Evolutionary conservation across 352 stramenopile species (phyloP).

Genomic region (Plasmopara muralis): DNA sequence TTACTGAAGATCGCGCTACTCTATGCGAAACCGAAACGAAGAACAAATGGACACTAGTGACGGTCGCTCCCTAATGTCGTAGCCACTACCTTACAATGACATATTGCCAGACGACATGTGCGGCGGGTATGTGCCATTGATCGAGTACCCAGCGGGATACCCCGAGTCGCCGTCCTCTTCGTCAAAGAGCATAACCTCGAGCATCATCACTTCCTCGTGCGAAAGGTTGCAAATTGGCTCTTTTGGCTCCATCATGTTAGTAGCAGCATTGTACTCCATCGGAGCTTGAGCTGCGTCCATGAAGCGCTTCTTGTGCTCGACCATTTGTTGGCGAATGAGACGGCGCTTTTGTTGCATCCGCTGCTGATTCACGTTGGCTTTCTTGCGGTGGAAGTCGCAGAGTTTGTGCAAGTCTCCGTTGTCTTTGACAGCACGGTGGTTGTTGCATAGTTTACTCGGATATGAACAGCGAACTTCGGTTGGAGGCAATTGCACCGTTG

Average conservation of each 20-base stretch:
- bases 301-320: conserved; percentile 45
- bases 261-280: conserved; percentile 27
- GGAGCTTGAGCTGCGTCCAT: conserved; percentile 31
- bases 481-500: conserved; percentile 20
- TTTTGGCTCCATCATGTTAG: conserved; percentile 28
- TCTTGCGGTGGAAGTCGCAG: conserved; percentile 62
- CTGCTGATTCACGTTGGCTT: conserved; percentile 72
- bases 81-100: conserved; percentile 19
- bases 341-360: conserved; percentile 54
- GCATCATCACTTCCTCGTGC: conserved; percentile 37
- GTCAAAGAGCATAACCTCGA: conserved; percentile 38
- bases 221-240: conserved; percentile 39
- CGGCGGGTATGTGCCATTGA: conserved; percentile 11
- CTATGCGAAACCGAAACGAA: conserved; percentile 28
- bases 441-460: conserved; percentile 62
- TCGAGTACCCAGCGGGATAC: conserved; percentile 8
- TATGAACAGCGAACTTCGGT: conserved; percentile 61
- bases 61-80: background rate
- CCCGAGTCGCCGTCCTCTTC: conserved; percentile 23
- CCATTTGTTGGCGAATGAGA: conserved; percentile 38
- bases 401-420: conserved; percentile 70
- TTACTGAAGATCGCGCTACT: conserved; percentile 34
- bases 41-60: conserved; percentile 13
- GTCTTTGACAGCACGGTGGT: conserved; percentile 57
- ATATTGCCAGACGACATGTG: conserved; percentile 20